A percentile compares a stretch with the other conserved stretches of the same genome.
phyloP scores from a whole-genome alignment of 768 basidiomycete genomes.

The Leccinum subgranulosum region DNA sequence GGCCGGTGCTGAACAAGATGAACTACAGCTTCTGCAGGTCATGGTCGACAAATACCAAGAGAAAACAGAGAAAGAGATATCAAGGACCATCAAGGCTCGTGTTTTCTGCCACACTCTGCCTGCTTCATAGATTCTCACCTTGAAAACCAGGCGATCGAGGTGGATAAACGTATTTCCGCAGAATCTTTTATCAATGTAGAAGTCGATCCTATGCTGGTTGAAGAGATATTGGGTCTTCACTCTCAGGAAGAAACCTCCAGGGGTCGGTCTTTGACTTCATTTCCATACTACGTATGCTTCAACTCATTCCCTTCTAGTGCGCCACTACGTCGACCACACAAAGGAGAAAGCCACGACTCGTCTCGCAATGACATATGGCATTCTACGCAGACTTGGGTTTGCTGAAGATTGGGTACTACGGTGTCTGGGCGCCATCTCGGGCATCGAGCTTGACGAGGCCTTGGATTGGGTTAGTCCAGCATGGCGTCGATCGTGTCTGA shows the following conservation, averaged over 20 bases:
- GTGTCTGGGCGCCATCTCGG: conserved; percentile 62
- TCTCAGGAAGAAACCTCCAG: conserved; percentile 35
- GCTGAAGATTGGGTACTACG: conserved; percentile 62
- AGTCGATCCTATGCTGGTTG: conserved; percentile 54
- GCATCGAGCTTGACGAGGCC: conserved; percentile 82
- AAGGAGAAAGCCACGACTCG: conserved; percentile 71
- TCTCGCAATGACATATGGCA: conserved; percentile 78
- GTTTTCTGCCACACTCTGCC: not conserved
- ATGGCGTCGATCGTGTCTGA: not conserved
- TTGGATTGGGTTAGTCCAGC: conserved; percentile 75
- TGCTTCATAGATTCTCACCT: not conserved
- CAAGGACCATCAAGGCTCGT: conserved; percentile 63
- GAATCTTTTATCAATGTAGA: conserved; percentile 55
- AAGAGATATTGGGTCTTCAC: conserved; percentile 57
- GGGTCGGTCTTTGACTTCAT: conserved; percentile 18
- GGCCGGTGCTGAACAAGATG: conserved; percentile 38
- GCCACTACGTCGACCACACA: conserved; percentile 41
- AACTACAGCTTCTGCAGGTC: conserved; percentile 61
- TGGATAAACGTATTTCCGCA: conserved; percentile 71
- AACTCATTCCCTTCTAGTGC: conserved; percentile 9
- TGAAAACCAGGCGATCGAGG: conserved; percentile 58
- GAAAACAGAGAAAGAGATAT: conserved; percentile 83
- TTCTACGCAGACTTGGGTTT: conserved; percentile 76
- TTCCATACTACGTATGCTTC: not conserved
- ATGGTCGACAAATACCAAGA: conserved; percentile 84